Base-by-base conservation (phyloP, 164 flowering plant species). In the Stephania yunnanensis region DNA sequence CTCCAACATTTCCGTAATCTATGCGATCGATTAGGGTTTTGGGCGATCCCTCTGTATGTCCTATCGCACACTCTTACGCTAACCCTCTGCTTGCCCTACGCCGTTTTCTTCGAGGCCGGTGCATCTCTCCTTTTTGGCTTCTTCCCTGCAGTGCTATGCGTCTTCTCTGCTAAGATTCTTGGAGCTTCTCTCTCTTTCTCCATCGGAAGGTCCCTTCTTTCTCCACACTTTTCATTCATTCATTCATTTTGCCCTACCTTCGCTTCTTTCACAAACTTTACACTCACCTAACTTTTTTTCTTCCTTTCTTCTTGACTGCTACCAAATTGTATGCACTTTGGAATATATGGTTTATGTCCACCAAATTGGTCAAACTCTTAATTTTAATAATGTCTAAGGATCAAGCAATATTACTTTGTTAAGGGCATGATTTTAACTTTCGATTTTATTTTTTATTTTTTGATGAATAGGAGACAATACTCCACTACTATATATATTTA, bases 41-140 rank as follows among this genome's bases (percentile, higher is more conserved):
- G 98, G 98, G 97, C 93, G n/a, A 89, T 95, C 29, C 99, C 99
- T 6, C 80, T 82, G 1, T 95, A 92, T 76, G 91, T 92, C 1
- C 83, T 67, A 6, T 42, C 86, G 17, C 99, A 95, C 86, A 92
- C 99, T 52, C 52, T 92, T 2, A 89, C 91, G 0, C 84, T 94
- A 5, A 86, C 95, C 3, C 85, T 95, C 36, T 95, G 99, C 77
- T 80, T 95, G 71, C 99, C 99, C 7, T 90, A 84, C 71, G 99
- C 99, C 31, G 85, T 95, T 69, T 90, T 93, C 87, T 88, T 95
- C 73, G 99, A 95, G 78, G 97, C 98, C 31, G 98, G 85, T 0
- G 97, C 99, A 68, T 89, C 98, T 72, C 77, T 93, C 4, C 85
- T 95, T 22, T 95, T 95, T 74, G 98, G 97, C 0, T 93, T 95